Conservation (phyloP, 805 yeast species). For the Myxozyma mucilagina region DNA sequence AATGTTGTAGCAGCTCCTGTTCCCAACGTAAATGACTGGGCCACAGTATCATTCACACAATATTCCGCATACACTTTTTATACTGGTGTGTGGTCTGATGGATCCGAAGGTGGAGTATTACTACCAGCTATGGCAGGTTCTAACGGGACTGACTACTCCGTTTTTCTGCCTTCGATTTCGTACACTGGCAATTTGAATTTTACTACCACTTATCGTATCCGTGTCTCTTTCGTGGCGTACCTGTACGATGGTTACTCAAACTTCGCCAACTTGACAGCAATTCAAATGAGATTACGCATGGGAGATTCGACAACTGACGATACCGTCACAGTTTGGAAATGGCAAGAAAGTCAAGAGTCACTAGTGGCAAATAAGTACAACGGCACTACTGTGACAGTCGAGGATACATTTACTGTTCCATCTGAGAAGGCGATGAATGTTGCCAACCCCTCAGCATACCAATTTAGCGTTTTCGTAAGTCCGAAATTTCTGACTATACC, state of each 20-base stretch:
- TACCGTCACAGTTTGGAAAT: neutral
- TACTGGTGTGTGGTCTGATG: neutral
- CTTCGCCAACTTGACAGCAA: neutral
- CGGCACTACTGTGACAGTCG: neutral
- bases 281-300: neutral
- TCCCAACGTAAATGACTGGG: neutral
- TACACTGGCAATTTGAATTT: neutral
- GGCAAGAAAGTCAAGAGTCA: neutral
- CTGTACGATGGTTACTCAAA: neutral
- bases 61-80: neutral
- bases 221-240: neutral
- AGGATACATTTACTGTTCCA: neutral
- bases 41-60: no score
- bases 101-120: neutral
- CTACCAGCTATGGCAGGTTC: neutral
- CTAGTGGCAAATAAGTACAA: neutral
- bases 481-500: neutral
- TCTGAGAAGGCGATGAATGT: neutral
- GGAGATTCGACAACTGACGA: neutral
- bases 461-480: neutral
- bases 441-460: neutral
- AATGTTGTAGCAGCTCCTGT: neutral
- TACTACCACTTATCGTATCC: neutral
- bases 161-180: neutral
- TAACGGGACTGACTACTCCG: neutral